A percentile compares a stretch with the other conserved stretches of the same genome.
phyloP scores from a whole-genome alignment of 2,329 filamentous ascomycete genomes.

The Ophiostoma novo-ulmi region DNA sequence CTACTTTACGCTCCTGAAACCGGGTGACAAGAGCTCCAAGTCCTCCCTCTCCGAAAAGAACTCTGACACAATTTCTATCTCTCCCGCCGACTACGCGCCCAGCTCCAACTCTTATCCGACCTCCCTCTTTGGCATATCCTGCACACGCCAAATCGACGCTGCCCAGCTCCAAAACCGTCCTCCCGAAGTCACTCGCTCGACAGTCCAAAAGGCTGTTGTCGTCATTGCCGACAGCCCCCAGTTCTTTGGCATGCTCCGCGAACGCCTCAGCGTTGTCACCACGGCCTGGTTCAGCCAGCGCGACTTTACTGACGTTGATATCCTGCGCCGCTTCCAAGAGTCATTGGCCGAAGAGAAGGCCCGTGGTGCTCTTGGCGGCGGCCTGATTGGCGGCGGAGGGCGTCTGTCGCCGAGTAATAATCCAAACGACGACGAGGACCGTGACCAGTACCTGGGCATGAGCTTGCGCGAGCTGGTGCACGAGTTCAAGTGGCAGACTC shows the following conservation, averaged over 20 bases:
- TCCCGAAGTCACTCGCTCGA: conserved; percentile 89
- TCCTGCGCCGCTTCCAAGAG: conserved; percentile 85
- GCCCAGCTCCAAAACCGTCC: conserved; percentile 70
- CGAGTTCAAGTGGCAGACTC: conserved; percentile 89
- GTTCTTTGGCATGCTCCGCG: conserved; percentile 82
- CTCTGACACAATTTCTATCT: not conserved
- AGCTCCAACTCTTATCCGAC: conserved; percentile 38
- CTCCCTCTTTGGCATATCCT: conserved; percentile 92
- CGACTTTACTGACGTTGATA: conserved; percentile 88
- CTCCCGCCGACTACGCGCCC: not conserved
- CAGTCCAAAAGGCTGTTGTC: conserved; percentile 96
- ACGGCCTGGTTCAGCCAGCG: conserved; percentile 94
- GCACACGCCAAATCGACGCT: conserved; percentile 84
- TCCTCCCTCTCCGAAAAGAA: not conserved
- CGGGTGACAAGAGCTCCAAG: conserved; percentile 42
- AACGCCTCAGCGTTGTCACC: conserved; percentile 85
- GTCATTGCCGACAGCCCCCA: conserved; percentile 89
- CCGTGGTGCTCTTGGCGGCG: conserved; percentile 42
- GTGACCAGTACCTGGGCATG: conserved; percentile 82
- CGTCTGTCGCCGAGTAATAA: not conserved
- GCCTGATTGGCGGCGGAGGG: conserved; percentile 13
- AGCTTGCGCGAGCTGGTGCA: conserved; percentile 87
- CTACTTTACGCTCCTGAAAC: conserved; percentile 85
- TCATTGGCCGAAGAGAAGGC: conserved; percentile 67
- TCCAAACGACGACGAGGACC: conserved; percentile 60